Evolutionary conservation across 345 rosid genomes (phyloP).

Genomic region (Eucalyptus erythrocorys): DNA sequence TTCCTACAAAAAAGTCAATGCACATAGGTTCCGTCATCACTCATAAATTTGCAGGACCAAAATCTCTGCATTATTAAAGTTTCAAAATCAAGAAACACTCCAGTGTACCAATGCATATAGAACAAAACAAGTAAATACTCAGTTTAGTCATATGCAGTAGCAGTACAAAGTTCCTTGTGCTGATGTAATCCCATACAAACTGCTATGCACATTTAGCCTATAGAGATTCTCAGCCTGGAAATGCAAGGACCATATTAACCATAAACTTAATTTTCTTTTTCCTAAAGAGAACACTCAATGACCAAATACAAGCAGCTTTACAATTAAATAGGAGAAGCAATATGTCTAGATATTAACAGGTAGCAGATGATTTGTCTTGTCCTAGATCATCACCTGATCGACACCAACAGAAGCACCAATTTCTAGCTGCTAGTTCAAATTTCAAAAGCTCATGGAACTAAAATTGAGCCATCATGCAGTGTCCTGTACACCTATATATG

Average conservation of each 20-base stretch:
- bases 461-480: background rate
- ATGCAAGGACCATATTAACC: background rate
- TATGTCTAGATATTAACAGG: background rate
- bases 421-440: background rate
- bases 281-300: background rate
- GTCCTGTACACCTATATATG: background rate
- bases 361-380: background rate
- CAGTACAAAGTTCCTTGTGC: background rate
- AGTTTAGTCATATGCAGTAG: background rate
- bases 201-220: background rate
- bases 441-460: background rate
- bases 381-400: background rate
- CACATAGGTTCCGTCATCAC: background rate
- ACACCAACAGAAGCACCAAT: background rate
- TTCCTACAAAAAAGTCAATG: slow-evolving; percentile 22
- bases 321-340: background rate
- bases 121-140: background rate
- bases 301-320: background rate
- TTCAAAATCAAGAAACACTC: background rate
- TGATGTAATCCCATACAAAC: background rate
- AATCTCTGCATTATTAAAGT: background rate
- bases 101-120: background rate
- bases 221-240: background rate
- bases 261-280: background rate
- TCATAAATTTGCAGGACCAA: too few relatives aligned